Percentiles rank a stretch among this genome's conserved stretches.
Evolutionary conservation across 2,329 filamentous ascomycete species (phyloP).

Genomic region (Xylariaceae sp.): DNA sequence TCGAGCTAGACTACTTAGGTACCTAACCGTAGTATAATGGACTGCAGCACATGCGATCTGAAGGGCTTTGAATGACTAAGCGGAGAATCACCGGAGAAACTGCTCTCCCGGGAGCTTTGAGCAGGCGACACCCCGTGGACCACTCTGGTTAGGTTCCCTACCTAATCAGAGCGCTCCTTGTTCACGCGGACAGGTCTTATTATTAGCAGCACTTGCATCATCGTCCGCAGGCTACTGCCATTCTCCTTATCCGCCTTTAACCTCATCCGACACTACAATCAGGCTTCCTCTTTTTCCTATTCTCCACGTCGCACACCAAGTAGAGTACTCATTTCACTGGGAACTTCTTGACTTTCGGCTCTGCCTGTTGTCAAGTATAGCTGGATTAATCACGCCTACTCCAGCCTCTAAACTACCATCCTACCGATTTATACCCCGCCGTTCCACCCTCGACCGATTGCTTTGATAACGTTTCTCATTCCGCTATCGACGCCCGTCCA

Average conservation of each 20-base stretch:
- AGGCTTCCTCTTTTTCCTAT: conserved; percentile 12
- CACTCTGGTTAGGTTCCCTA: neutral
- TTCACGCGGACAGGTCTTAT: conserved; percentile 12
- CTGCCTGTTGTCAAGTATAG: conserved; percentile 2
- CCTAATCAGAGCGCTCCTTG: neutral
- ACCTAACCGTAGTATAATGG: too few relatives aligned
- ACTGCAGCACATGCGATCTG: too few relatives aligned
- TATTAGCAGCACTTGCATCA: conserved; percentile 32
- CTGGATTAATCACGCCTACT: conserved; percentile 2
- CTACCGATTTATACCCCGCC: conserved; percentile 34
- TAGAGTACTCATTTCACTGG: neutral
- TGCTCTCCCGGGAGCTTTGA: neutral
- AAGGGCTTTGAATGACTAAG: too few relatives aligned
- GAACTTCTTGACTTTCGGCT: conserved; percentile 2
- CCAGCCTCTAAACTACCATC: conserved; percentile 14
- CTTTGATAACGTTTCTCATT: neutral
- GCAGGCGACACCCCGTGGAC: conserved; percentile 2
- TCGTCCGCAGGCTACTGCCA: conserved; percentile 3
- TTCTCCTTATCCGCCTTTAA: neutral
- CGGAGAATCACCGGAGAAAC: conserved; percentile 19
- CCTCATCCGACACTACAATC: conserved; percentile 1
- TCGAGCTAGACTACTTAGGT: too few relatives aligned
- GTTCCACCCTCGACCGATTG: conserved; percentile 6
- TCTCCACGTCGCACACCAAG: conserved; percentile 1
- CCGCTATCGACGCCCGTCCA: conserved; percentile 8